These are phyloP conservation scores for Nitzschia putrida DNA, from an alignment of 108 stramenopile genomes.

Conservation along the genomic window DNA sequence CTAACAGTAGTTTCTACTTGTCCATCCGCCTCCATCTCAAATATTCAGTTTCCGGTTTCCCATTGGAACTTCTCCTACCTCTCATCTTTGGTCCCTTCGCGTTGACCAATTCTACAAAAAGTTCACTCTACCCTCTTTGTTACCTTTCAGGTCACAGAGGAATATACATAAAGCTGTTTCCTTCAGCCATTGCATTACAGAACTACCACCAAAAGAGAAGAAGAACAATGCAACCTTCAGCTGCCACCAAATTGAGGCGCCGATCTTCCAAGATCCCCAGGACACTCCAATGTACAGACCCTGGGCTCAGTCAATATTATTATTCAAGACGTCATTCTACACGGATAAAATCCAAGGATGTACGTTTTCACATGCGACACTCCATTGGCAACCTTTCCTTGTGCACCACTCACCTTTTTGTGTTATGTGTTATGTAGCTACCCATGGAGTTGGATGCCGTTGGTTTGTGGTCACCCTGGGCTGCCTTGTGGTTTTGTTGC, in stretches of 20 bases:
- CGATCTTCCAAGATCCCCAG: conserved; percentile 18
- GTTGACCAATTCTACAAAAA: too few species aligned
- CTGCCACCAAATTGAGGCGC: neutral
- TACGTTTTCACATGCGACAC: conserved; percentile 1
- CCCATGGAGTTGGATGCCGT: conserved; percentile 59
- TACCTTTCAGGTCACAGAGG: too few species aligned
- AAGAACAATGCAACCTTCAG: too few species aligned
- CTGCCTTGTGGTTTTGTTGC: conserved; percentile 60
- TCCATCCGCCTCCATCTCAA: too few species aligned
- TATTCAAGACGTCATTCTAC: conserved; percentile 20
- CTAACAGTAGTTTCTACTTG: too few species aligned
- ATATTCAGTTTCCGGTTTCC: too few species aligned
- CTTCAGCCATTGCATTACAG: too few species aligned
- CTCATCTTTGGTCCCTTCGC: too few species aligned
- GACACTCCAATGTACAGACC: conserved; percentile 30
- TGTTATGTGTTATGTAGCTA: conserved; percentile 21
- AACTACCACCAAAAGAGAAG: too few species aligned
- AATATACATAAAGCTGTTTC: too few species aligned
- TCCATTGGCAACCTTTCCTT: neutral
- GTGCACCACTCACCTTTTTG: neutral
- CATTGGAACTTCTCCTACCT: too few species aligned
- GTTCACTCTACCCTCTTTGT: too few species aligned
- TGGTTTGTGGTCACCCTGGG: conserved; percentile 61
- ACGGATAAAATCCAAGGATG: conserved; percentile 7
- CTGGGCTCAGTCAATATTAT: conserved; percentile 29